These are phyloP conservation scores for Cryptococcus floricola DNA, from an alignment of 1,284 basidiomycete species.

Conservation along the genomic window DNA sequence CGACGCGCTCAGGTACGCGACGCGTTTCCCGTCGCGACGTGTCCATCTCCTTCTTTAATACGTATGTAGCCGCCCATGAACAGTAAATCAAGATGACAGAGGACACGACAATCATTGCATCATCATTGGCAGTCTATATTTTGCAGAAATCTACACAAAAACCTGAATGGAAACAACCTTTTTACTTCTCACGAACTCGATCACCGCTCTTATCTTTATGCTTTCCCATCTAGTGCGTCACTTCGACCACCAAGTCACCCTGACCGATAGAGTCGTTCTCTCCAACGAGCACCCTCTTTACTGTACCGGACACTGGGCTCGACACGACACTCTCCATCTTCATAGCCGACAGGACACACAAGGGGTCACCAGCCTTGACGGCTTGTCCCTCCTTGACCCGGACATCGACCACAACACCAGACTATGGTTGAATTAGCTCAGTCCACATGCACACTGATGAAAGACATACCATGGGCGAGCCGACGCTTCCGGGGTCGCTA, in stretches of 20 bases:
- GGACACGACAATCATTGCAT: too few relatives aligned
- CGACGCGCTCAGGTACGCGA: too few relatives aligned
- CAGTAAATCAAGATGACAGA: too few relatives aligned
- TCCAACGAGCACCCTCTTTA: slow-evolving; percentile 84
- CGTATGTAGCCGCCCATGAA: too few relatives aligned
- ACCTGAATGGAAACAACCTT: neutral
- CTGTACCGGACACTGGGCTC: slow-evolving; percentile 88
- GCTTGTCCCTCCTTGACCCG: slow-evolving; percentile 94
- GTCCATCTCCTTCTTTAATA: too few relatives aligned
- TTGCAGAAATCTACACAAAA: neutral
- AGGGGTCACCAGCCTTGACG: slow-evolving; percentile 90
- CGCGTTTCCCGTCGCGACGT: too few relatives aligned
- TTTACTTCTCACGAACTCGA: too few relatives aligned
- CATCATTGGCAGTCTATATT: too few relatives aligned
- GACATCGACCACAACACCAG: slow-evolving; percentile 96
- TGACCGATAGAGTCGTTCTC: slow-evolving; percentile 55
- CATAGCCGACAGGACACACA: slow-evolving; percentile 77
- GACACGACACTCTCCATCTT: slow-evolving; percentile 98
- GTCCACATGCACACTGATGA: neutral
- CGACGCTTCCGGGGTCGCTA: slow-evolving; percentile 87
- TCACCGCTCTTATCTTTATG: neutral
- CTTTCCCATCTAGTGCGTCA: slow-evolving; percentile 31
- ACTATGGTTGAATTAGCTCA: slow-evolving; percentile 48
- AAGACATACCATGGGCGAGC: slow-evolving; percentile 73
- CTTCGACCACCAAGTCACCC: slow-evolving; percentile 47